Conservation (phyloP, 352 stramenopile genomes). For the Pythium periplocum region DNA sequence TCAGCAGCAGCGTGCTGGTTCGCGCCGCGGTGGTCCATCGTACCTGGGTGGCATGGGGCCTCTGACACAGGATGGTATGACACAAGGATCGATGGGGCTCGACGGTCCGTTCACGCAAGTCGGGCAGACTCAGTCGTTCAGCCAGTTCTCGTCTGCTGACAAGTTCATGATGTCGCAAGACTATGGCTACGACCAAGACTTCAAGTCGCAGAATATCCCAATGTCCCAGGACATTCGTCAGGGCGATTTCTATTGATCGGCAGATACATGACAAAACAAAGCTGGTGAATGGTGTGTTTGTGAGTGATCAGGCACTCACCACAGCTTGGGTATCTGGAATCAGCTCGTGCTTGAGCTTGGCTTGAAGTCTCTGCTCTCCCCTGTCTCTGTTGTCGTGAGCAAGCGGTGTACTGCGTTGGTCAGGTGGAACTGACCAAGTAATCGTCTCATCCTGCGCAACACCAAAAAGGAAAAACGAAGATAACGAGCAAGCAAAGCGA, state of each 20-base stretch:
- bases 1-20: slow-evolving; percentile 5
- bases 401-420: too few relatives aligned
- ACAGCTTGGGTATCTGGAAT: too few relatives aligned
- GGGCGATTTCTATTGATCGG: slow-evolving; percentile 67
- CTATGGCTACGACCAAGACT: slow-evolving; percentile 74
- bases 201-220: slow-evolving; percentile 78
- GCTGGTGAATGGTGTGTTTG: too few relatives aligned
- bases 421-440: too few relatives aligned
- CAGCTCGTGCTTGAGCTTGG: too few relatives aligned
- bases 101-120: slow-evolving; percentile 77
- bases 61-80: slow-evolving; percentile 75
- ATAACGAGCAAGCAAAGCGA: too few relatives aligned
- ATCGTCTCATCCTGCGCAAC: too few relatives aligned
- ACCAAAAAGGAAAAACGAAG: too few relatives aligned
- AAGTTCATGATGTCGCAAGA: slow-evolving; percentile 86
- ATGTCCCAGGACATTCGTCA: slow-evolving; percentile 74
- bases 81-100: slow-evolving; percentile 46
- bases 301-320: too few relatives aligned
- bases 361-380: too few relatives aligned
- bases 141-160: slow-evolving; percentile 66
- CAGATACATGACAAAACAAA: background rate
- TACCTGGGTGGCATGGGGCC: slow-evolving; percentile 35
- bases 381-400: too few relatives aligned
- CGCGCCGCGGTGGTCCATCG: slow-evolving; percentile 20
- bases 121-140: slow-evolving; percentile 81